Evolutionary conservation across 257 asterid species (phyloP).

Genomic region (Handroanthus guayacan): DNA sequence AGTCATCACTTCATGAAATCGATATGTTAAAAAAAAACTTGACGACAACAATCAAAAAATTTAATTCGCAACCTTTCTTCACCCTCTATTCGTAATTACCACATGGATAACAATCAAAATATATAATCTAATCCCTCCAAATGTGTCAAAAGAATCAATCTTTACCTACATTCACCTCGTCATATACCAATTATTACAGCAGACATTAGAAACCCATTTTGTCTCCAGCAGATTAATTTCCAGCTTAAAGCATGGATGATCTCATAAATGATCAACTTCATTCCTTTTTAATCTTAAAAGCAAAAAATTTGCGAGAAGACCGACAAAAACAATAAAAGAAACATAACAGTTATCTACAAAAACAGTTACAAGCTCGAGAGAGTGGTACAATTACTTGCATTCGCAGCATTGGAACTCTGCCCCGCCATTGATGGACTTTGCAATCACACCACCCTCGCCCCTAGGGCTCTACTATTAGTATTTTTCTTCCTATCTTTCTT

Average conservation of each 20-base stretch:
- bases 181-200: not conserved
- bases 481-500: slow-evolving; percentile 1
- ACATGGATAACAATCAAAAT: not conserved
- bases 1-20: no score
- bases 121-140: not conserved
- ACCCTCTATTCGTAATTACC: not conserved
- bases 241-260: slow-evolving; percentile 6
- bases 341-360: not conserved
- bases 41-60: not conserved
- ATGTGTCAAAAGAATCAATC: not conserved
- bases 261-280: not conserved
- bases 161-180: slow-evolving; percentile 5
- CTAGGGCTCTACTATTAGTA: slow-evolving; percentile 34
- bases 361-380: not conserved
- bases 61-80: not conserved
- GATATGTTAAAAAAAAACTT: no score
- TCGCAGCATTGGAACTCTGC: slow-evolving; percentile 32
- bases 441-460: slow-evolving; percentile 7
- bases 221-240: not conserved
- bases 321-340: not conserved
- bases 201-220: not conserved
- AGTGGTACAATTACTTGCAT: slow-evolving; percentile 36
- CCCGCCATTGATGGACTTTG: slow-evolving; percentile 35
- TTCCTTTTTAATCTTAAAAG: not conserved
- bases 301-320: not conserved